Evolutionary conservation across 1,284 basidiomycete species (phyloP).

Genomic region (Tilletia setariae): DNA sequence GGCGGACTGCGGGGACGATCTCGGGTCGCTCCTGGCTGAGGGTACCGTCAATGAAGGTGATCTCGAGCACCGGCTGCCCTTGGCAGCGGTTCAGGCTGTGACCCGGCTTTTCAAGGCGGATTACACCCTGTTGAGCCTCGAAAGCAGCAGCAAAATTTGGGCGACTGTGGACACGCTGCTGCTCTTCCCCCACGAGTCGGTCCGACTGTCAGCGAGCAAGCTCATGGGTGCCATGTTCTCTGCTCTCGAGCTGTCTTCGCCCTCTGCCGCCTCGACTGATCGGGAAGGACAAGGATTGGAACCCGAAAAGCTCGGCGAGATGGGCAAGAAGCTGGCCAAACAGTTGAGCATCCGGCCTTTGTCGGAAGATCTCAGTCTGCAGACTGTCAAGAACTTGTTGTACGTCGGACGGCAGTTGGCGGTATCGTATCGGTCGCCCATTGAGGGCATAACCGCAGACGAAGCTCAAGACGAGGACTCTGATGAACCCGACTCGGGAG

Average conservation of each 20-base stretch:
- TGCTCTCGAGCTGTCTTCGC: not conserved
- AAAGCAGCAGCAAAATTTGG: not conserved
- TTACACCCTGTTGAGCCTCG: conserved; percentile 44
- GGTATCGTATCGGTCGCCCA: not conserved
- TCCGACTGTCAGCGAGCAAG: conserved; percentile 75
- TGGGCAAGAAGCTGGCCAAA: conserved; percentile 57
- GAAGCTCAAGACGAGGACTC: not conserved
- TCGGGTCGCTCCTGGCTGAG: conserved; percentile 31
- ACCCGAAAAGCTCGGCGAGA: not conserved
- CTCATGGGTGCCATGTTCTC: conserved; percentile 72
- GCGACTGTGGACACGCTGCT: conserved; percentile 59
- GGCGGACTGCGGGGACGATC: conserved; percentile 31
- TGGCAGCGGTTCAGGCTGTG: conserved; percentile 71
- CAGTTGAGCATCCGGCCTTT: conserved; percentile 78
- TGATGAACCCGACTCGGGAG: conserved; percentile 5
- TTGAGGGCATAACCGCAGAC: too few relatives aligned
- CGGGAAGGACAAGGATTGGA: not conserved
- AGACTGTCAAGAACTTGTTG: conserved; percentile 90
- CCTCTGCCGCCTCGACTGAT: not conserved
- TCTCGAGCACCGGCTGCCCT: conserved; percentile 77
- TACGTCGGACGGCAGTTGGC: conserved; percentile 68
- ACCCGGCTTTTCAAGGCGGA: conserved; percentile 64
- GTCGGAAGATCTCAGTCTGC: conserved; percentile 72
- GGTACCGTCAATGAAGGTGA: conserved; percentile 25
- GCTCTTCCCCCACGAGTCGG: conserved; percentile 91